phyloP scores from a whole-genome alignment of 2,329 filamentous ascomycete species.

The Aspergillus tamarii region DNA sequence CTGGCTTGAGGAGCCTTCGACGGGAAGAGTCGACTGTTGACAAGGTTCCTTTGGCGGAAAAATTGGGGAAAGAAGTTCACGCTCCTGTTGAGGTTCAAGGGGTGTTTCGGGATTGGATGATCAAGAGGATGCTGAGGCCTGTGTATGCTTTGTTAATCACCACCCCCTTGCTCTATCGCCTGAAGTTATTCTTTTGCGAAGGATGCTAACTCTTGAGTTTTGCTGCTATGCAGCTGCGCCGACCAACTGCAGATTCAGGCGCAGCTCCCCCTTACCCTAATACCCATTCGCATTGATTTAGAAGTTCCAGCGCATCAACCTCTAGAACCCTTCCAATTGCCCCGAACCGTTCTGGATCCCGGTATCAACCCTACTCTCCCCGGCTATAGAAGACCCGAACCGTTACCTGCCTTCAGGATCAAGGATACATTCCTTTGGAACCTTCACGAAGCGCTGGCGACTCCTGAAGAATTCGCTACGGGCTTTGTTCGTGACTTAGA shows the following conservation, averaged over 20 bases:
- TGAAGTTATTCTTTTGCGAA: conserved; percentile 2
- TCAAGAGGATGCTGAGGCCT: conserved; percentile 61
- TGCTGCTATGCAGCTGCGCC: conserved; percentile 47
- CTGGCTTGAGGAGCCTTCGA: conserved; percentile 79
- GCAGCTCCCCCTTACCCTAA: conserved; percentile 81
- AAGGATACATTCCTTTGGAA: conserved; percentile 99
- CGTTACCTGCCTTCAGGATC: conserved; percentile 81
- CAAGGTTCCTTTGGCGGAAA: conserved; percentile 69
- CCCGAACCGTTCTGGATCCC: conserved; percentile 45
- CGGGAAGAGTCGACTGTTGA: conserved; percentile 71
- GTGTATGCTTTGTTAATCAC: conserved; percentile 39
- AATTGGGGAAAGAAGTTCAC: conserved; percentile 79
- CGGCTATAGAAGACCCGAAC: conserved; percentile 77
- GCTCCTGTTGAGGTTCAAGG: conserved; percentile 82
- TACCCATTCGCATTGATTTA: conserved; percentile 94
- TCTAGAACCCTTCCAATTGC: conserved; percentile 50
- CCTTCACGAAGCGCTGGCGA: conserved; percentile 88
- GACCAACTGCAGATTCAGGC: conserved; percentile 68
- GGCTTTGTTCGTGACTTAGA: conserved; percentile 90
- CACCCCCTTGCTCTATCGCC: conserved; percentile 10
- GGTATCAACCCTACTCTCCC: conserved; percentile 67
- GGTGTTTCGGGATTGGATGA: conserved; percentile 95
- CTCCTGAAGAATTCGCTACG: conserved; percentile 93
- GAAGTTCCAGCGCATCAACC: conserved; percentile 75
- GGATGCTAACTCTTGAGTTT: conserved; percentile 25